Evolutionary conservation across 345 rosid genomes (phyloP), one percentile per base, ranked within the genome.

Genomic region (Ceriops decandra): DNA sequence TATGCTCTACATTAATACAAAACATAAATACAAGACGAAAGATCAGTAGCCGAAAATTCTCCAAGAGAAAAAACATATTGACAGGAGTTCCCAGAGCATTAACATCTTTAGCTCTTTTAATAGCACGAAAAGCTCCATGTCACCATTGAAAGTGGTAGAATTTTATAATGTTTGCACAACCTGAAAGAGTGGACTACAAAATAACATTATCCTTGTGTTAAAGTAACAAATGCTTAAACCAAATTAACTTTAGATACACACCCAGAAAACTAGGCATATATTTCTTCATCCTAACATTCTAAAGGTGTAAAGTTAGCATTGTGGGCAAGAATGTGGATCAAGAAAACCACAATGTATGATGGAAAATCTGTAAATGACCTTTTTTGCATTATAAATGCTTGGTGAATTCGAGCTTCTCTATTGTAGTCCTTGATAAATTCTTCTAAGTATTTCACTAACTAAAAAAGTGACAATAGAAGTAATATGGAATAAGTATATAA

Each of bases 281-380:
- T 68, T 72, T 84, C 77, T 71, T 89, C 96, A 59, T 88, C 96
- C 76, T 62, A 72, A 79, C 86, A 91, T 59, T 79, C 88, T 68
- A 87, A 85, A 47, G 82, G 75, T 70, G 95, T 96, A 76, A 91
- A 93, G 58, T 60, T 80, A 52, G 73, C 64, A 53, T 87, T 90
- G 70, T 88, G 96, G 32, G 90, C 96, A 76, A 93, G 95, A 79
- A 90, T 79, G 76, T 93, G 92, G 71, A 93, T 79, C 77, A 93
- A 85, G 86, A 78, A 89, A 42, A 88, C 88, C 74, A 88, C 85
- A 57, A 85, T 73, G 65, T 89, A 91, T 28, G 86, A 89, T 52
- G 98, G 97, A 75, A 73, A 79, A 60, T 84, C 86, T 73, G 88
- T 76, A 74, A 80, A 60, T 33, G 88, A 72, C 56, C 74, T 84